These are phyloP conservation scores for Hydnomerulius pinastri DNA, from an alignment of 768 basidiomycete species.

Conservation along the genomic window DNA sequence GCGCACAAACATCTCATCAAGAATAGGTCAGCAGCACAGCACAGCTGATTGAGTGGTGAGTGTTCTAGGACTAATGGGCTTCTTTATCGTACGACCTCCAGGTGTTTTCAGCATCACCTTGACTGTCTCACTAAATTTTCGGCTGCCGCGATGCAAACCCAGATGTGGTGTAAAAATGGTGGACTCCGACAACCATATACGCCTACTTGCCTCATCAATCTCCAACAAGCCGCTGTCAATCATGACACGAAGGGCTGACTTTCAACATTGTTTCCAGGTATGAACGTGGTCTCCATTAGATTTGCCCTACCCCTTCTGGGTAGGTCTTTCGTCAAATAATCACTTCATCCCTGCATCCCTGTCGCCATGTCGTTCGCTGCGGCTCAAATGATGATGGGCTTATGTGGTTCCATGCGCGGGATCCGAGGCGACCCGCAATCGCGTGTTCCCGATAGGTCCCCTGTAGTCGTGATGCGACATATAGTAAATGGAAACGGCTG, in stretches of 20 bases:
- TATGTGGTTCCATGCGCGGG: conserved; percentile 29
- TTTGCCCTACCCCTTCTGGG: conserved; percentile 7
- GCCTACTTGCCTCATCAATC: not conserved
- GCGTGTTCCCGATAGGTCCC: conserved; percentile 26
- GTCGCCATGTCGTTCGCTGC: conserved; percentile 13
- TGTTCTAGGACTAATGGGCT: too few relatives aligned
- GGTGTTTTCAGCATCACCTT: not conserved
- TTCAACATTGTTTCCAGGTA: conserved; percentile 10
- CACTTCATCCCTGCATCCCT: conserved; percentile 20
- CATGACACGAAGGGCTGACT: conserved; percentile 5
- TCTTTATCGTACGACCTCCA: not conserved
- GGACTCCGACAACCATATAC: not conserved
- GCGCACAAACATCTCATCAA: not conserved
- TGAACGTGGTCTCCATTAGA: conserved; percentile 16
- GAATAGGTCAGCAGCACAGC: not conserved
- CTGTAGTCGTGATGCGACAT: conserved; percentile 27
- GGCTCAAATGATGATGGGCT: conserved; percentile 1
- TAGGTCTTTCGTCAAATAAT: conserved; percentile 15
- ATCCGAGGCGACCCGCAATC: conserved; percentile 29
- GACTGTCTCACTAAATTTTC: not conserved
- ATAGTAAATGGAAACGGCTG: conserved; percentile 18
- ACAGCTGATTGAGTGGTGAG: not conserved
- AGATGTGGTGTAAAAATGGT: not conserved
- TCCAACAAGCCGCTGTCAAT: not conserved
- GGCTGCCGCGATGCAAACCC: not conserved